phyloP scores from a whole-genome alignment of 371 early-diverging fungal species.

The Saksenaea oblongispora region DNA sequence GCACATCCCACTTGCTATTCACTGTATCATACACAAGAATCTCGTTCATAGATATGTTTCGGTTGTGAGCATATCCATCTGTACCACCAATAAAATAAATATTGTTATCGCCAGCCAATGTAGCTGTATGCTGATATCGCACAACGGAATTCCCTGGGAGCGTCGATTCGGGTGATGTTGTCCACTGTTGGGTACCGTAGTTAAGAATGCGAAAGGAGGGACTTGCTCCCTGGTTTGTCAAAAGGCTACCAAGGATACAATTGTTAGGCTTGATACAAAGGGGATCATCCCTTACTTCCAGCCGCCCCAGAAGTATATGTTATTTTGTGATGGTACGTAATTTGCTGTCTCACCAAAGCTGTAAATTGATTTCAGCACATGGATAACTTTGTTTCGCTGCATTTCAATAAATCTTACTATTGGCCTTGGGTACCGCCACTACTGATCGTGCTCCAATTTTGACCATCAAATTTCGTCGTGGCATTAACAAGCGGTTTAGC shows the following conservation, averaged over 20 bases:
- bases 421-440: background rate
- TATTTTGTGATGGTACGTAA: background rate
- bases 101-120: background rate
- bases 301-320: background rate
- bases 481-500: background rate
- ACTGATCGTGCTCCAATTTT: background rate
- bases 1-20: background rate
- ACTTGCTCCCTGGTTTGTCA: background rate
- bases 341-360: background rate
- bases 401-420: background rate
- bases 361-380: background rate
- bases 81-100: conserved; percentile 1
- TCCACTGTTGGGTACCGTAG: background rate
- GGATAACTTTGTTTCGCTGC: background rate
- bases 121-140: background rate
- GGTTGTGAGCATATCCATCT: background rate
- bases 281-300: background rate
- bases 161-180: background rate
- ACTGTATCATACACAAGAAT: background rate
- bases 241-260: background rate
- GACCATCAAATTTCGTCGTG: background rate
- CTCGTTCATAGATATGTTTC: background rate
- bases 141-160: background rate
- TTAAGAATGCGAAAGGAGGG: background rate
- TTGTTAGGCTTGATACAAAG: background rate